Base-by-base conservation (phyloP, 2,329 filamentous ascomycete genomes). In the Cladobotryum protrusum region DNA sequence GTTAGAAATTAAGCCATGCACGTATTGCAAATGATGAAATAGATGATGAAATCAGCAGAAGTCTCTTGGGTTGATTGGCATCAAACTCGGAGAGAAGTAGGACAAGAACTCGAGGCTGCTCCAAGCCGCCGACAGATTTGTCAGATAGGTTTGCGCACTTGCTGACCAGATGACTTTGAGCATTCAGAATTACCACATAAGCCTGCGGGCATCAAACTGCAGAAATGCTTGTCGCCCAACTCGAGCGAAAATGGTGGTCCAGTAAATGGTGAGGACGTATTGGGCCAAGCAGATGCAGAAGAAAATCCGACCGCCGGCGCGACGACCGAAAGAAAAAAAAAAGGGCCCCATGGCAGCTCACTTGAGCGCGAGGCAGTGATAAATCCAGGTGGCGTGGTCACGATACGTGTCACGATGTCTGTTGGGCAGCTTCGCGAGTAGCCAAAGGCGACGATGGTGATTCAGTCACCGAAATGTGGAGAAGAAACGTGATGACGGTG, bases 401-500 rank as follows among this genome's bases (percentile, higher is more conserved):
- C 51, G 45, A 19, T 46, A 12, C 44, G 41, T 29, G 37, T 57
- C 47, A 57, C 52, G 52, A 53, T 52, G 54, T 40, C 40, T 35
- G 44, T 52, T 43, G 41, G 34, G 11, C 6, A 19, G 11, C 14
- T 18, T 36, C 17, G 36, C 18, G 19, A 13, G 15, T 15, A 19
- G 37, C 8, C n/a, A 15, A 46, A 48, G 29, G 43, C 24, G 43
- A 41, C 33, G 53, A 48, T 37, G 37, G 56, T 61, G 60, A 63
- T 57, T 63, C 60, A 59, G 53, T 54, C 48, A 51, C 54, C 19
- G 24, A 34, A 19, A 34, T 29, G 29, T 19, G 20, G 37, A 37
- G 18, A 43, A n/a, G 19, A 45, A 29, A 29, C 24, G 24, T 29
- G 17, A 44, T 44, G 39, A 15, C 11, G 17, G 40, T 44, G 39